These are phyloP conservation scores for Aspergillus sp. DNA, from an alignment of 2,329 filamentous ascomycete genomes.

Conservation along the genomic window DNA sequence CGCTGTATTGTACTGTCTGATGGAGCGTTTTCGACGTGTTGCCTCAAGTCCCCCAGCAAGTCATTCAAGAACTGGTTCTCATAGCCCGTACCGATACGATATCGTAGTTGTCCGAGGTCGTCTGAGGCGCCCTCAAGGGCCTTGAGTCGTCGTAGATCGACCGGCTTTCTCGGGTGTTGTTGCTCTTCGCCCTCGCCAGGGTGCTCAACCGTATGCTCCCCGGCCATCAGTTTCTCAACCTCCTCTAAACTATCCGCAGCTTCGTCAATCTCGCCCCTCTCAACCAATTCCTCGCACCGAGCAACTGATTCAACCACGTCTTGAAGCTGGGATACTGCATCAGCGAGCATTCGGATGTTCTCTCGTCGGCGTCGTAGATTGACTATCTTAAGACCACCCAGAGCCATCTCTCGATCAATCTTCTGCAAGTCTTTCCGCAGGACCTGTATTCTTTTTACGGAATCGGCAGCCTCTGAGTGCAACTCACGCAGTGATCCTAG, in stretches of 20 bases:
- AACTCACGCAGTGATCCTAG: slow-evolving; percentile 85
- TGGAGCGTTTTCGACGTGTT: slow-evolving; percentile 72
- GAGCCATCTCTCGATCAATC: slow-evolving; percentile 81
- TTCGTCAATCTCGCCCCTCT: slow-evolving; percentile 75
- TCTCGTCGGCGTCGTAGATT: slow-evolving; percentile 76
- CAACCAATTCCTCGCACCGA: slow-evolving; percentile 74
- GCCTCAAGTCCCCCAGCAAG: slow-evolving; percentile 71
- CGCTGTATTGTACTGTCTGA: slow-evolving; percentile 70
- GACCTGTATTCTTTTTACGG: slow-evolving; percentile 77
- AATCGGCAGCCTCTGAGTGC: slow-evolving; percentile 87
- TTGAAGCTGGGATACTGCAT: slow-evolving; percentile 77
- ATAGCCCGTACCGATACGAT: slow-evolving; percentile 80
- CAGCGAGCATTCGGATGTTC: slow-evolving; percentile 76
- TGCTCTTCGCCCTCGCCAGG: slow-evolving; percentile 22
- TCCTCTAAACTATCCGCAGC: slow-evolving; percentile 73
- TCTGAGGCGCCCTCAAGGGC: slow-evolving; percentile 75
- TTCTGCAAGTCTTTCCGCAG: slow-evolving; percentile 73
- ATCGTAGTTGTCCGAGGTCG: slow-evolving; percentile 70
- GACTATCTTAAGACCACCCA: slow-evolving; percentile 78
- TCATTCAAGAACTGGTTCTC: slow-evolving; percentile 74
- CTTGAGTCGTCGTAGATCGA: slow-evolving; percentile 72
- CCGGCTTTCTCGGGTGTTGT: slow-evolving; percentile 36
- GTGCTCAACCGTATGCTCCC: slow-evolving; percentile 49
- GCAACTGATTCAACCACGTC: slow-evolving; percentile 71
- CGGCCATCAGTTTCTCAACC: slow-evolving; percentile 75